Percentiles rank a stretch among this genome's conserved stretches.
Evolutionary conservation across 164 flowering plant genomes (phyloP).

Genomic region (Magnolia kwangsiensis): DNA sequence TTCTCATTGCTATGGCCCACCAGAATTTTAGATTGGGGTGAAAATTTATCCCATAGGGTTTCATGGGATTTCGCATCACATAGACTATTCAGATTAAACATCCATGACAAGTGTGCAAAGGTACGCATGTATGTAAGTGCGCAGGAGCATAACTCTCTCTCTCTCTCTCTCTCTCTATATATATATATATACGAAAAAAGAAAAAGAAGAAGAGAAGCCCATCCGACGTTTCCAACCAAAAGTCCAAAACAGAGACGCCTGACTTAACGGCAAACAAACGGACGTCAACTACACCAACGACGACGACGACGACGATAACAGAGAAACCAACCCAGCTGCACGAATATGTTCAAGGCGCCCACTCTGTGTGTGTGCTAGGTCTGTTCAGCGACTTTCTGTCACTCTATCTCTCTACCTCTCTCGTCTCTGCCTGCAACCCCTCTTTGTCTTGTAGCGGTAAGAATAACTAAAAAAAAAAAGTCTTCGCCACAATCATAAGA

Average conservation of each 20-base stretch:
- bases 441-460: neutral
- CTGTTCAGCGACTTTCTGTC: neutral
- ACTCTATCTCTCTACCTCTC: neutral
- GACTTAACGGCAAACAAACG: constrained; percentile 1
- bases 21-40: too few relatives aligned
- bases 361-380: neutral
- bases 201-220: neutral
- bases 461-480: neutral
- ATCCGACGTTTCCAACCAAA: constrained; percentile 3
- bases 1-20: too few relatives aligned
- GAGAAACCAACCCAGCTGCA: neutral
- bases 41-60: too few relatives aligned
- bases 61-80: too few relatives aligned
- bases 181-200: too few relatives aligned
- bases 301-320: constrained; percentile 5
- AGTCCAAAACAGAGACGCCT: neutral
- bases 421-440: neutral
- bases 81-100: too few relatives aligned
- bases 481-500: neutral
- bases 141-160: too few relatives aligned
- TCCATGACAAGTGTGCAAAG: too few relatives aligned
- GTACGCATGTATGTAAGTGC: too few relatives aligned
- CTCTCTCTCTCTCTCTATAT: too few relatives aligned
- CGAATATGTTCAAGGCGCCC: neutral
- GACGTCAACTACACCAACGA: neutral